Evolutionary conservation across 2,329 filamentous ascomycete species (phyloP).

Genomic region (Xylariaceae sp.): DNA sequence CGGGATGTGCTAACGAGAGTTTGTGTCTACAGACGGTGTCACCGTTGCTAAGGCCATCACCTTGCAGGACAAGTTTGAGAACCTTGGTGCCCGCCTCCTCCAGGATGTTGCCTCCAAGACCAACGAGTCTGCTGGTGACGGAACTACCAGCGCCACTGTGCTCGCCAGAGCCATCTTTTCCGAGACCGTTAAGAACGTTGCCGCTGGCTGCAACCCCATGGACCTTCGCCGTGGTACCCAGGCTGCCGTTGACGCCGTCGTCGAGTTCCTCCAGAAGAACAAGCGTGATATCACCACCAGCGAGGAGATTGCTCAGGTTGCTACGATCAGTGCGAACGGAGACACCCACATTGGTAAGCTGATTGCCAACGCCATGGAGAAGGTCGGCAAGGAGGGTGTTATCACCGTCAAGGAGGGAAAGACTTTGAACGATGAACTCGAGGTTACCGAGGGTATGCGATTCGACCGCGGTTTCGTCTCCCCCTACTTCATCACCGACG

Average conservation of each 20-base stretch:
- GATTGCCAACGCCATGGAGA: conserved; percentile 98
- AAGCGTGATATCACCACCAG: conserved; percentile 98
- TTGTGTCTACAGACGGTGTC: conserved; percentile 62
- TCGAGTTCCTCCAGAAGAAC: conserved; percentile 90
- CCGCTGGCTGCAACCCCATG: conserved; percentile 99
- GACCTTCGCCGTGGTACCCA: conserved; percentile 96
- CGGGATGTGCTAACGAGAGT: conserved; percentile 18
- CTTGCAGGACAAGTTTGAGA: conserved; percentile 99
- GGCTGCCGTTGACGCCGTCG: conserved; percentile 89
- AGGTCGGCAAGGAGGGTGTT: conserved; percentile 99
- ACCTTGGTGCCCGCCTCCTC: conserved; percentile 91
- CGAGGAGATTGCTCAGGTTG: conserved; percentile 94
- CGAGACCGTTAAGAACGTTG: conserved; percentile 99
- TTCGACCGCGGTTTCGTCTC: conserved; percentile 99
- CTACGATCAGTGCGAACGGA: conserved; percentile 96
- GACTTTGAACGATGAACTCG: conserved; percentile 94
- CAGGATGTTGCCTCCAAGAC: conserved; percentile 99
- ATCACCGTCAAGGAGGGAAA: conserved; percentile 99
- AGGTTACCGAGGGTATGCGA: conserved; percentile 99
- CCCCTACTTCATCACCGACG: conserved; percentile 99
- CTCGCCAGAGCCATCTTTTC: conserved; percentile 98
- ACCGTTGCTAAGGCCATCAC: conserved; percentile 84
- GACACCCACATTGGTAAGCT: conserved; percentile 92
- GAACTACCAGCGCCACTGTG: conserved; percentile 95
- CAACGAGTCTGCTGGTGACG: conserved; percentile 97